These are phyloP conservation scores for Albatrellus sp. DNA, from an alignment of 1,284 basidiomycete species.

Conservation along the genomic window DNA sequence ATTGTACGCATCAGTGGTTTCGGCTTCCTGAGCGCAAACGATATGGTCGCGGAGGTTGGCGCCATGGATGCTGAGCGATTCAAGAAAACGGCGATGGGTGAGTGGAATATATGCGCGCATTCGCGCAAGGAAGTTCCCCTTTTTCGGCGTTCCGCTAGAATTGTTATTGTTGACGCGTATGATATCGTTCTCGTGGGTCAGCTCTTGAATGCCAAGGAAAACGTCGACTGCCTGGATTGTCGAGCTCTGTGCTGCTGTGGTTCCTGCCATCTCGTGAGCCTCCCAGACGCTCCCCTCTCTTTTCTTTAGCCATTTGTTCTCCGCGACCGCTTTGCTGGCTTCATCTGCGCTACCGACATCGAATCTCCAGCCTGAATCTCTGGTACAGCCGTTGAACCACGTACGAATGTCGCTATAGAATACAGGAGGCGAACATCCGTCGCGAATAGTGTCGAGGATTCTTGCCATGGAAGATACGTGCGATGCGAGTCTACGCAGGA, in stretches of 20 bases:
- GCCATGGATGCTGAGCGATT: slow-evolving; percentile 27
- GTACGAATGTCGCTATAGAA: slow-evolving; percentile 6
- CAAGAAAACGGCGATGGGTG: slow-evolving; percentile 41
- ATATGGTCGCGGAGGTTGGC: slow-evolving; percentile 18
- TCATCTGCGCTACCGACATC: background rate
- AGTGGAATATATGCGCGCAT: slow-evolving; percentile 42
- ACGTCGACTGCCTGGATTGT: slow-evolving; percentile 10
- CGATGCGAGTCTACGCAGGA: slow-evolving; percentile 24
- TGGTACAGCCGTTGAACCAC: slow-evolving; percentile 7
- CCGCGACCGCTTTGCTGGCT: background rate
- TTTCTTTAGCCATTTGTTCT: slow-evolving; percentile 1
- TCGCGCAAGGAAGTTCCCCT: slow-evolving; percentile 29
- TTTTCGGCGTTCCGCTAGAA: background rate
- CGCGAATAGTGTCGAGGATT: slow-evolving; percentile 30
- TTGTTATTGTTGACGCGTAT: no score
- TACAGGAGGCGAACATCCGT: slow-evolving; percentile 6
- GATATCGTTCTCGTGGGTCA: slow-evolving; percentile 12
- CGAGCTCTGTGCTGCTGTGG: slow-evolving; percentile 9
- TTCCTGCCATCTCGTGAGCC: slow-evolving; percentile 6
- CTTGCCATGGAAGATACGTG: slow-evolving; percentile 31
- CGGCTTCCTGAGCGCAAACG: slow-evolving; percentile 6
- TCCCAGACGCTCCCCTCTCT: background rate
- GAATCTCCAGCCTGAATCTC: background rate
- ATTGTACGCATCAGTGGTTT: slow-evolving; percentile 28
- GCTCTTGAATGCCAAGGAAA: slow-evolving; percentile 7